Conservation (phyloP, 768 basidiomycete species). For the Coprinopsis strossmayeri region DNA sequence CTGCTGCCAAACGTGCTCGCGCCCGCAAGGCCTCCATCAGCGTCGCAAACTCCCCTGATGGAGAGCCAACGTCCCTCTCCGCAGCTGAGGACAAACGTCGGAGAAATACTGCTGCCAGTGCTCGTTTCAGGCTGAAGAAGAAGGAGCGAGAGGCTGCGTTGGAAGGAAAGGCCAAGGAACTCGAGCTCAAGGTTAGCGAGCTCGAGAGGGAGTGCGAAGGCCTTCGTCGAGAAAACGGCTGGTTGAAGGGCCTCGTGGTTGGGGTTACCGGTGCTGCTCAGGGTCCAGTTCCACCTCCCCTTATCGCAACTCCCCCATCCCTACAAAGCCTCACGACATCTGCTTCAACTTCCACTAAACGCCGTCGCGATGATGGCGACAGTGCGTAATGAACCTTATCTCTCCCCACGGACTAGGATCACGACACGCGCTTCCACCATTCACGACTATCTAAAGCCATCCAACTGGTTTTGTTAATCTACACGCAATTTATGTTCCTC, state of each 20-base stretch:
- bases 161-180: constrained; percentile 78
- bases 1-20: constrained; percentile 48
- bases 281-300: constrained; percentile 22
- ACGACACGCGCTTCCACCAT: no score
- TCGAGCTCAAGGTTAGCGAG: constrained; percentile 71
- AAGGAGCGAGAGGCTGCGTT: constrained; percentile 91
- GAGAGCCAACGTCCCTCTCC: constrained; percentile 24
- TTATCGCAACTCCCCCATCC: constrained; percentile 16
- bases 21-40: constrained; percentile 44
- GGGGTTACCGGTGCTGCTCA: constrained; percentile 74
- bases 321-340: constrained; percentile 8
- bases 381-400: neutral
- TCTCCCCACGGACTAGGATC: neutral
- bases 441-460: neutral
- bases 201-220: constrained; percentile 91
- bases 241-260: constrained; percentile 87
- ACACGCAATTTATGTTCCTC: neutral
- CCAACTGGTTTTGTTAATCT: neutral
- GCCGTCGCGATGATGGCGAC: constrained; percentile 26
- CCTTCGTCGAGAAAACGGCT: constrained; percentile 83
- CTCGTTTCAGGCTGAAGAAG: constrained; percentile 92
- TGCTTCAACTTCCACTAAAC: constrained; percentile 22
- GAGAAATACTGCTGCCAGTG: constrained; percentile 88
- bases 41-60: constrained; percentile 24
- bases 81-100: constrained; percentile 87